Evolutionary conservation across 495 filamentous ascomycete species (phyloP).

Genomic region (Tetracladium setigerum): DNA sequence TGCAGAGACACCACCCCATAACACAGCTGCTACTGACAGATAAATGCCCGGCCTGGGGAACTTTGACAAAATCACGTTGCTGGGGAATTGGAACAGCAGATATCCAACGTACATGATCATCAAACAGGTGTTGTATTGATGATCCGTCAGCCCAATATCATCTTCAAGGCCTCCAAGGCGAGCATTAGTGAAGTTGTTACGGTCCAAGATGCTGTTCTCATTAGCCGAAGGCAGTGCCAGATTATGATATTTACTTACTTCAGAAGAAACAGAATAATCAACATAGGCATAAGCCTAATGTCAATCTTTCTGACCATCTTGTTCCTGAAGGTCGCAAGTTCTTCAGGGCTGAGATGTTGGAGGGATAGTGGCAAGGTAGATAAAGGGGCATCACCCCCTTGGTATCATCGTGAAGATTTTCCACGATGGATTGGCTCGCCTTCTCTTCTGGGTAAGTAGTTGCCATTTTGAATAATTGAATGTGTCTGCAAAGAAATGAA

Average conservation of each 20-base stretch:
- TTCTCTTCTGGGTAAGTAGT: too few species aligned
- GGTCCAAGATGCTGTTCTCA: too few species aligned
- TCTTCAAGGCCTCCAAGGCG: constrained; percentile 35
- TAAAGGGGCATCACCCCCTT: too few species aligned
- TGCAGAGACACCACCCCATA: constrained; percentile 46
- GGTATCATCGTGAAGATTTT: too few species aligned
- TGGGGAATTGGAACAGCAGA: constrained; percentile 43
- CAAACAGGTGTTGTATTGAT: constrained; percentile 56
- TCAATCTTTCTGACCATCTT: constrained; percentile 35
- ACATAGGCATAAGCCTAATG: constrained; percentile 26
- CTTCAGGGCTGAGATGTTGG: constrained; percentile 19
- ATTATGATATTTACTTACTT: too few species aligned
- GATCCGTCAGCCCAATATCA: constrained; percentile 37
- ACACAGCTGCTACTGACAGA: constrained; percentile 41
- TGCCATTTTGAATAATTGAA: too few species aligned
- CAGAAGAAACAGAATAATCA: constrained; percentile 30
- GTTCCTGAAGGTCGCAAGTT: constrained; percentile 20
- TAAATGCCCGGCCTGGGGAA: constrained; percentile 39
- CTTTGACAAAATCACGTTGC: constrained; percentile 52
- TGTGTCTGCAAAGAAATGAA: too few species aligned
- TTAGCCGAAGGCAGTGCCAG: too few species aligned
- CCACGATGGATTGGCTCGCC: too few species aligned
- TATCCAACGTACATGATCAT: constrained; percentile 34
- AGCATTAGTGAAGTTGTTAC: constrained; percentile 34
- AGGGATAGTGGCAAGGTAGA: constrained; percentile 24